Percentiles rank a stretch among this genome's conserved stretches.
phyloP scores from a whole-genome alignment of 2,329 filamentous ascomycete species.

The Shiraia sp. region DNA sequence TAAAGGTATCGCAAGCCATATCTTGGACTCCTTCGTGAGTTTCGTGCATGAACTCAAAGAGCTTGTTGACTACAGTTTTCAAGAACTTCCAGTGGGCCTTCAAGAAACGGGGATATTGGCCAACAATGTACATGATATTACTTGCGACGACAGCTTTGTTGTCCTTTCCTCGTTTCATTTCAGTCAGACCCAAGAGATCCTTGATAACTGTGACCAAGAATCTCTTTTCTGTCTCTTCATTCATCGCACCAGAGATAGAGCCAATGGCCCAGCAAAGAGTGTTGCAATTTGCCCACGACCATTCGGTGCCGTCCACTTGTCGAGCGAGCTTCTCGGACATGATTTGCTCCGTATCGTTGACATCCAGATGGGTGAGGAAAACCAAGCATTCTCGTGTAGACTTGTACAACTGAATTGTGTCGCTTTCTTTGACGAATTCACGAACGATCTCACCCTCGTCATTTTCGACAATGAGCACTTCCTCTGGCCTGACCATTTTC shows the following conservation, averaged over 20 bases:
- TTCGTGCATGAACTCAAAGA: constrained; percentile 99
- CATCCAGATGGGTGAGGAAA: constrained; percentile 95
- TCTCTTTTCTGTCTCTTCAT: constrained; percentile 97
- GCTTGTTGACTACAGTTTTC: constrained; percentile 99
- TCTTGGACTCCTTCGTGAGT: constrained; percentile 99
- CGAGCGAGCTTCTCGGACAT: constrained; percentile 98
- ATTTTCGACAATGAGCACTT: constrained; percentile 98
- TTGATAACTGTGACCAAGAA: constrained; percentile 99
- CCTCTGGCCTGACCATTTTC: constrained; percentile 98
- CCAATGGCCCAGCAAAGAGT: constrained; percentile 99
- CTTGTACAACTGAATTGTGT: constrained; percentile 99
- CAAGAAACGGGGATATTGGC: constrained; percentile 95
- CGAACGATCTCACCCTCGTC: constrained; percentile 98
- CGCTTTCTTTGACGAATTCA: constrained; percentile 98
- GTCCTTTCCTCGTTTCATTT: constrained; percentile 99
- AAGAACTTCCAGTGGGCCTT: constrained; percentile 99
- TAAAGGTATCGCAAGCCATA: constrained; percentile 99
- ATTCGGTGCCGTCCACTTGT: constrained; percentile 93
- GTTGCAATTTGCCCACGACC: constrained; percentile 99
- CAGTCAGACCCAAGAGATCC: constrained; percentile 91
- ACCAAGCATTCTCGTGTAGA: constrained; percentile 96
- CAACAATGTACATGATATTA: constrained; percentile 99
- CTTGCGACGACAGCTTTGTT: constrained; percentile 99
- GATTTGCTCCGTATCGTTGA: constrained; percentile 95
- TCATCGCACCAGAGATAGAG: constrained; percentile 98